These are phyloP conservation scores for Keqinozyma sinolaborantium DNA, from an alignment of 1,139 yeast genomes.

Conservation along the genomic window DNA sequence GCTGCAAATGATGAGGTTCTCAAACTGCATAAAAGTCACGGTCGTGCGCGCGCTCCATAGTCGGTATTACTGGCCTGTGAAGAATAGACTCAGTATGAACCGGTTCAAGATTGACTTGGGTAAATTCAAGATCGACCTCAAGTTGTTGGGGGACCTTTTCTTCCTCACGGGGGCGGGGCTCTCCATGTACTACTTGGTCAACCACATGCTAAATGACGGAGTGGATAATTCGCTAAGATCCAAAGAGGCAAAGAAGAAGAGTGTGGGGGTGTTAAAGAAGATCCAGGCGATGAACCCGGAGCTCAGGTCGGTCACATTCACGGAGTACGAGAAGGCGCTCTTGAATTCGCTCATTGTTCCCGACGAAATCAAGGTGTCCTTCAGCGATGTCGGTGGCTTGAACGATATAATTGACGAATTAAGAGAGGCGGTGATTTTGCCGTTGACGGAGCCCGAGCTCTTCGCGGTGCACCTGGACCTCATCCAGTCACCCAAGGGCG, in stretches of 20 bases:
- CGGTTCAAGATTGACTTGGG: slow-evolving; percentile 35
- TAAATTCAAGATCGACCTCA: slow-evolving; percentile 49
- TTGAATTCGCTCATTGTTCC: slow-evolving; percentile 81
- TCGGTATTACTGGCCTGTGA: too few relatives aligned
- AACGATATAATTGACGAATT: slow-evolving; percentile 79
- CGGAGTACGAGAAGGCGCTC: slow-evolving; percentile 75
- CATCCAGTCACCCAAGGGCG: slow-evolving; percentile 91
- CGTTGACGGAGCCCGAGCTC: slow-evolving; percentile 71
- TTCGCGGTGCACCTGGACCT: slow-evolving; percentile 62
- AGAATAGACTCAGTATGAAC: slow-evolving; percentile 27
- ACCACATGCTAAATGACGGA: slow-evolving; percentile 53
- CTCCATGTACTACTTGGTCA: slow-evolving; percentile 69
- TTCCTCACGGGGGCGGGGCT: slow-evolving; percentile 80
- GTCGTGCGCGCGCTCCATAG: slow-evolving; percentile 5
- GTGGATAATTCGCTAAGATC: slow-evolving; percentile 51
- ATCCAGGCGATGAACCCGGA: slow-evolving; percentile 59
- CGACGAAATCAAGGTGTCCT: slow-evolving; percentile 70
- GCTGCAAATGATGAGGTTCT: slow-evolving; percentile 2
- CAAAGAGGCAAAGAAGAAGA: slow-evolving; percentile 65
- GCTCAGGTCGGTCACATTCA: slow-evolving; percentile 51
- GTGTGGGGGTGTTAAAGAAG: slow-evolving; percentile 58
- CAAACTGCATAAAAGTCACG: not conserved
- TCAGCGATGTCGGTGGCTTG: slow-evolving; percentile 85
- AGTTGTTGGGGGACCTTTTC: slow-evolving; percentile 61
- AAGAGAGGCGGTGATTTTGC: slow-evolving; percentile 83